These are phyloP conservation scores for Melampsora medusae DNA, from an alignment of 1,284 basidiomycete genomes.

Conservation along the genomic window DNA sequence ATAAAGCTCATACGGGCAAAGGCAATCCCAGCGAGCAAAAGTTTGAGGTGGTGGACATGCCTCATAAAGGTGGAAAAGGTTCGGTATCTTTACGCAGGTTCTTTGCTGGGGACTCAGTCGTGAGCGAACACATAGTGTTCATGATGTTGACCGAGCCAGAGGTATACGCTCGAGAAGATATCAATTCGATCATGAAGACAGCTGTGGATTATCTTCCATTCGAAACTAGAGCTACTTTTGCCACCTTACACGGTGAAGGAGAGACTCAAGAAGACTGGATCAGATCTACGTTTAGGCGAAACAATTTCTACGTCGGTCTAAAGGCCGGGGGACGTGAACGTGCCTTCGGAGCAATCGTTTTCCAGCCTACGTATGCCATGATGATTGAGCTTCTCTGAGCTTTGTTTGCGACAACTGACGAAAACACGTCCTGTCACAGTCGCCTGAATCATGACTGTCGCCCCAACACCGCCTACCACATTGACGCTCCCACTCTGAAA, in stretches of 20 bases:
- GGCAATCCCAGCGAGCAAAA: neutral
- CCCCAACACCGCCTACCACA: neutral
- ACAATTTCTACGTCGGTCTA: neutral
- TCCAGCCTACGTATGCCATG: neutral
- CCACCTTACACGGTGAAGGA: neutral
- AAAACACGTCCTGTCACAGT: neutral
- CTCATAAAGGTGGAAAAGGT: neutral
- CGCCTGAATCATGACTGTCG: constrained; percentile 1
- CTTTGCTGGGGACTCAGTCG: neutral
- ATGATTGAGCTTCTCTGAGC: neutral
- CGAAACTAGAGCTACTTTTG: neutral
- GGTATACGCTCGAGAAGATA: neutral
- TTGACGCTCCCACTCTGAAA: neutral
- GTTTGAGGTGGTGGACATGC: constrained; percentile 1
- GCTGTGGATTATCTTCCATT: neutral
- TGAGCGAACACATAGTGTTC: neutral
- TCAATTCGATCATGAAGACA: neutral
- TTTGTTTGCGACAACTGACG: neutral
- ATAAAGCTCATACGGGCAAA: too few species aligned
- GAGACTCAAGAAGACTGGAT: neutral
- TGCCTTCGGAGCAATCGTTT: neutral
- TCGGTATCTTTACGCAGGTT: neutral
- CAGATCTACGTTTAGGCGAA: neutral
- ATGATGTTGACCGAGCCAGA: neutral
- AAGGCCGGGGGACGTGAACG: too few species aligned